A percentile compares a stretch with the other conserved stretches of the same genome.
These are phyloP conservation scores for Hypsizygus ulmarius DNA, from an alignment of 1,284 basidiomycete species.

Conservation along the genomic window DNA sequence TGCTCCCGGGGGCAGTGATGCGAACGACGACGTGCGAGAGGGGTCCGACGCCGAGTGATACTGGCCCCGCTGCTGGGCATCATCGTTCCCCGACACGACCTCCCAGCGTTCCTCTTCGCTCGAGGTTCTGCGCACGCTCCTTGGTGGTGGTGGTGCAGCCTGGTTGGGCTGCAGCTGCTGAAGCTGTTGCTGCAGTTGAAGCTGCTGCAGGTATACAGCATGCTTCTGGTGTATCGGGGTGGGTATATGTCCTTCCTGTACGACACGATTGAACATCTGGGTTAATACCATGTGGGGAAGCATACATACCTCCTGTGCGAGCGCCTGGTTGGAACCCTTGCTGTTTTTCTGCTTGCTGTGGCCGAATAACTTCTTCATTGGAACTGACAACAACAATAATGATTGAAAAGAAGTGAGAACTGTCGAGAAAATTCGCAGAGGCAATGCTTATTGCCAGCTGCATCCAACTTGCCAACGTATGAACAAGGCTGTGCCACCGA, in stretches of 20 bases:
- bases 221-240: conserved; percentile 24
- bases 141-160: conserved; percentile 12
- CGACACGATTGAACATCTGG: neutral
- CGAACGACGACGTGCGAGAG: conserved; percentile 46
- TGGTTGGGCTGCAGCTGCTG: neutral
- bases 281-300: conserved; percentile 1
- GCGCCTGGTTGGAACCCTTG: conserved; percentile 7
- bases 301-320: conserved; percentile 11
- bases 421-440: conserved; percentile 2
- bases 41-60: conserved; percentile 34
- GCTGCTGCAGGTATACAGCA: conserved; percentile 13
- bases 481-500: conserved; percentile 10
- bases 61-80: conserved; percentile 26
- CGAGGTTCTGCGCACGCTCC: conserved; percentile 17
- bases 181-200: no score
- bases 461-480: conserved; percentile 7
- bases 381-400: conserved; percentile 3
- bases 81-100: conserved; percentile 30
- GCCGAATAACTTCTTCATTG: conserved; percentile 24
- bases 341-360: conserved; percentile 19
- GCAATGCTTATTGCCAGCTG: conserved; percentile 11
- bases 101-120: conserved; percentile 43
- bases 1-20: conserved; percentile 38
- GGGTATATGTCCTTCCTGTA: conserved; percentile 16
- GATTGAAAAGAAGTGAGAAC: neutral